Conservation (phyloP, 2,329 filamentous ascomycete genomes). For the Juglanconis sp. region DNA sequence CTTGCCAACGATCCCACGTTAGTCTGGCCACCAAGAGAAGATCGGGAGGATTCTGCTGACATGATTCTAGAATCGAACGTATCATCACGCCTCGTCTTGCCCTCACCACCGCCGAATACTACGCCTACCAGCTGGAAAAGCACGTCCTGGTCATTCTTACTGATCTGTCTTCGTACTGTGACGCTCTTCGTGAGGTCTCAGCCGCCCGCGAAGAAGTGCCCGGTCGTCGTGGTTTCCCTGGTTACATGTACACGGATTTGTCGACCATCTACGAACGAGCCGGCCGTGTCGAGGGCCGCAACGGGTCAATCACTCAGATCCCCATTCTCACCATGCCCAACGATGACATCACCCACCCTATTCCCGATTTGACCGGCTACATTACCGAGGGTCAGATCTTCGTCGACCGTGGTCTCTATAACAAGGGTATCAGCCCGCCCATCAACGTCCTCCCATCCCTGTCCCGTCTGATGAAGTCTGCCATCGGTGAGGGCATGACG, state of each 20-base stretch:
- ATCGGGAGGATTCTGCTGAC: constrained; percentile 14
- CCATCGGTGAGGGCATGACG: constrained; percentile 95
- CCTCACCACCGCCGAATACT: constrained; percentile 98
- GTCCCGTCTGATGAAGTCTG: constrained; percentile 99
- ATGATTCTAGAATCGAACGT: constrained; percentile 76
- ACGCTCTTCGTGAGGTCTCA: constrained; percentile 97
- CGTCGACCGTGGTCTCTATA: constrained; percentile 87
- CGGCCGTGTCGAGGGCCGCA: constrained; percentile 92
- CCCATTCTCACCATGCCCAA: constrained; percentile 99
- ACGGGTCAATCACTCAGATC: constrained; percentile 98
- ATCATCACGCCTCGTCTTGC: constrained; percentile 99
- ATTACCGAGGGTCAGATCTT: constrained; percentile 99
- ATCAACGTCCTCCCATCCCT: constrained; percentile 98
- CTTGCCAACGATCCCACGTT: constrained; percentile 98
- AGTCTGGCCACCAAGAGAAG: constrained; percentile 32
- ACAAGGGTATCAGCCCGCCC: constrained; percentile 96
- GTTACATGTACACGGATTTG: constrained; percentile 99
- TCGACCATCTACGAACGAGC: constrained; percentile 99
- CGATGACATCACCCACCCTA: constrained; percentile 98
- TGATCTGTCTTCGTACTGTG: constrained; percentile 96
- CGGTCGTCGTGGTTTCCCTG: constrained; percentile 97
- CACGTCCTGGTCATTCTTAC: constrained; percentile 98
- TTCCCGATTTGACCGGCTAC: constrained; percentile 97
- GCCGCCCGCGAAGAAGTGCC: constrained; percentile 98
- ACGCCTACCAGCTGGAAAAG: constrained; percentile 99